Conservation (phyloP, 108 stramenopile species). For the Chaetoceros muelleri region DNA sequence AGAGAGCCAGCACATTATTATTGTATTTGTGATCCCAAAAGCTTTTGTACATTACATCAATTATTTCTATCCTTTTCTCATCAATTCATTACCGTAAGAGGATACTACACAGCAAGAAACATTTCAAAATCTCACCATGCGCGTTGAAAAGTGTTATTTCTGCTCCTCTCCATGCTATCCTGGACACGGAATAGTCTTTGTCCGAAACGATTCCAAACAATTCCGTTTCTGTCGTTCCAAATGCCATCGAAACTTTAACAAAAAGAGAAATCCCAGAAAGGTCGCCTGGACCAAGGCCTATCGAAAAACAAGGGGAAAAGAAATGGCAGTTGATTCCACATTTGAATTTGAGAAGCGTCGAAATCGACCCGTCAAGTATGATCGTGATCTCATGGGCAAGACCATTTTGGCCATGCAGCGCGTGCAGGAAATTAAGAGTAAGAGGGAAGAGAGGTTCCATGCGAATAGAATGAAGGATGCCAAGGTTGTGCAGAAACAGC, state of each 20-base stretch:
- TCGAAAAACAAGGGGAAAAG: constrained; percentile 91
- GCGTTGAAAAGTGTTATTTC: constrained; percentile 97
- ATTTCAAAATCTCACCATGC: constrained; percentile 56
- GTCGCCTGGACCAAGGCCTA: constrained; percentile 99
- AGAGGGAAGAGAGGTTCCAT: constrained; percentile 71
- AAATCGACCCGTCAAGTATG: constrained; percentile 96
- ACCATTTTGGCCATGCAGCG: constrained; percentile 96
- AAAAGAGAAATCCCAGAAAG: constrained; percentile 99
- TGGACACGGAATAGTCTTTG: constrained; percentile 97
- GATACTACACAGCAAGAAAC: too few relatives aligned
- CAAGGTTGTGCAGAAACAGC: constrained; percentile 68
- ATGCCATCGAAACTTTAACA: constrained; percentile 98
- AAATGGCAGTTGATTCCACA: constrained; percentile 93
- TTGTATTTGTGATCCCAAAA: too few relatives aligned
- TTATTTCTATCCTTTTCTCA: too few relatives aligned
- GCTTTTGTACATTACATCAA: too few relatives aligned
- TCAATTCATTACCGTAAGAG: too few relatives aligned
- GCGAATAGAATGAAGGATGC: constrained; percentile 85
- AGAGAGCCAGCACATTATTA: too few relatives aligned
- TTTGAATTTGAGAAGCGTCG: constrained; percentile 99
- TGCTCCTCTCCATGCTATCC: constrained; percentile 97
- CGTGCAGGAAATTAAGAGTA: constrained; percentile 82
- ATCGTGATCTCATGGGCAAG: constrained; percentile 93
- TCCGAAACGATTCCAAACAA: constrained; percentile 97
- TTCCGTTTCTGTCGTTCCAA: constrained; percentile 99